Evolutionary conservation across 2,329 filamentous ascomycete genomes (phyloP).

Genomic region (Trichoderma semiorbis): DNA sequence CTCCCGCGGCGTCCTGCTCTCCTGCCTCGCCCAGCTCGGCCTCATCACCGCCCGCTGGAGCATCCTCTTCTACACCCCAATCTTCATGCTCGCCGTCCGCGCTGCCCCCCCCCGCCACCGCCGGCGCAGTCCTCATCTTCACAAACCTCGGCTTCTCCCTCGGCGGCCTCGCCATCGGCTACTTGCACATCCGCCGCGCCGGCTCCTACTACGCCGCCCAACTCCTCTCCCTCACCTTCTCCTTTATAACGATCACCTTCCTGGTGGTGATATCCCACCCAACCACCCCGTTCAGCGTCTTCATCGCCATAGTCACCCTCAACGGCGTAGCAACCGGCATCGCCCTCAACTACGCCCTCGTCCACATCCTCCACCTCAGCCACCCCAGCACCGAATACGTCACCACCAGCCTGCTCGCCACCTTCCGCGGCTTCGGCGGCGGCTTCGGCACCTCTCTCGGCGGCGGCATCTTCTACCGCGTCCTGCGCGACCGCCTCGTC

Average conservation of each 20-base stretch:
- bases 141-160: slow-evolving; percentile 76
- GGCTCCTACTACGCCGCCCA: slow-evolving; percentile 70
- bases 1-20: slow-evolving; percentile 67
- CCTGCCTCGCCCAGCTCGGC: slow-evolving; percentile 70
- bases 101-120: slow-evolving; percentile 64
- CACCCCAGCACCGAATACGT: slow-evolving; percentile 66
- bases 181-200: slow-evolving; percentile 68
- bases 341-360: slow-evolving; percentile 74
- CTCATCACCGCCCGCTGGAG: slow-evolving; percentile 81
- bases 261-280: slow-evolving; percentile 51
- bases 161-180: slow-evolving; percentile 70
- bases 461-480: slow-evolving; percentile 68
- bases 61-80: slow-evolving; percentile 75
- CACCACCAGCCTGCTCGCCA: slow-evolving; percentile 70
- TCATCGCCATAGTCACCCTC: slow-evolving; percentile 59
- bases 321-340: slow-evolving; percentile 74
- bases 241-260: slow-evolving; percentile 55
- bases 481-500: slow-evolving; percentile 54
- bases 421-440: slow-evolving; percentile 77
- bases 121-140: slow-evolving; percentile 73
- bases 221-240: slow-evolving; percentile 58
- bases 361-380: slow-evolving; percentile 73
- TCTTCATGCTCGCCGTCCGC: slow-evolving; percentile 74
- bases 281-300: slow-evolving; percentile 38
- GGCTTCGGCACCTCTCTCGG: slow-evolving; percentile 78